Base-by-base conservation (phyloP, 306 rosid genomes). In the Rosa lucieae region DNA sequence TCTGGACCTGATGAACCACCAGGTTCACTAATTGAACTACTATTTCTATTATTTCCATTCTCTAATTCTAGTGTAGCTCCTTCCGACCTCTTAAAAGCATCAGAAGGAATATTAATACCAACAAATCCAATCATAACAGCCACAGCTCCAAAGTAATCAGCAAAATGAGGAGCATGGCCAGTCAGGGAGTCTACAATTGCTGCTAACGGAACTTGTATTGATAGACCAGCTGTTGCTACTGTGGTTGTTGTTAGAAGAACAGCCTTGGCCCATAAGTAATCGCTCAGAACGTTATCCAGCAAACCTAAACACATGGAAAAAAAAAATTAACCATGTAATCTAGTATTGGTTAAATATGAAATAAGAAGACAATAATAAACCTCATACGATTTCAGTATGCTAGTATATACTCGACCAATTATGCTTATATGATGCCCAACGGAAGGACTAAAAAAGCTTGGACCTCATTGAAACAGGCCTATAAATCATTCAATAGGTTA, bases 191-290 rank as follows among this genome's bases (percentile, higher is more conserved):
- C 98, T 1, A 95, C 93, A 58, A 95, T 39, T 29, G 99, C 99
- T 1, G 98, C 99, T 88, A 95, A 78, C 8, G 99, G 99, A 32
- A 95, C 97, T 85, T 95, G 99, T 82, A 95, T 91, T 3, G 98
- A 85, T 63, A 95, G 97, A 76, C 99, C 99, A 10, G 99, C 99
- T 1, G 98, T 89, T 69, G 99, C 99, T 39, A 95, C 96, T 0
- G 99, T 95, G 26, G 99, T 91, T 37, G 99, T 89, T 39, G 99
- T 95, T 43, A 95, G 92, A 85, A 95, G 92, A 89, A 95, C 96
- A 10, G 99, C 99, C 89, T 93, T 93, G 43, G 99, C 98, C 99
- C 97, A 95, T 82, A 95, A 76, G 83, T 93, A 95, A 81, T 95
- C 98, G 42, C 99, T 93, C 79, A 93, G 87, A 84, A 95, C 99